Evolutionary conservation across 257 asterid genomes (phyloP).

Genomic region (Plantago ovata): DNA sequence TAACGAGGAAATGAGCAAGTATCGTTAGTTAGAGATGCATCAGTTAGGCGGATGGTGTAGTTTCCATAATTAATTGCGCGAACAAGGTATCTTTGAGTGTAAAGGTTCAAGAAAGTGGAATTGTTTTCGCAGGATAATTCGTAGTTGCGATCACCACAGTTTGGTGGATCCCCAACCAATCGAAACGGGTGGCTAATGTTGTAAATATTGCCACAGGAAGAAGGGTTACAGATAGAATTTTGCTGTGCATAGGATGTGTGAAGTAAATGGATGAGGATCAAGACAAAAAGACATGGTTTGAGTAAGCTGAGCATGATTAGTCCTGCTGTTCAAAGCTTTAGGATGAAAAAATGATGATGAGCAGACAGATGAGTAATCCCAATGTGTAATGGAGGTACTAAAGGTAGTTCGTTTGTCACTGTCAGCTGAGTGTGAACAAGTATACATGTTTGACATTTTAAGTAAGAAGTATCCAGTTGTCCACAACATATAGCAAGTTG

Average conservation of each 20-base stretch:
- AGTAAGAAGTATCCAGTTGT: too few relatives aligned
- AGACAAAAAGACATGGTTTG: conserved; percentile 1
- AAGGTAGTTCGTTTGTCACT: too few relatives aligned
- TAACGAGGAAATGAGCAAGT: conserved; percentile 16
- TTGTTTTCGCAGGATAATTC: conserved; percentile 33
- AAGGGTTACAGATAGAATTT: conserved; percentile 8
- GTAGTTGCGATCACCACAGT: conserved; percentile 34
- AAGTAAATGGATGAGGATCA: conserved; percentile 5
- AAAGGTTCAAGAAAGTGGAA: conserved; percentile 14
- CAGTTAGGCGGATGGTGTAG: conserved; percentile 25
- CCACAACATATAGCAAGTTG: too few relatives aligned
- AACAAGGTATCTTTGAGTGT: conserved; percentile 21
- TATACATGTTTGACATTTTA: too few relatives aligned
- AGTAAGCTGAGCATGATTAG: conserved; percentile 15
- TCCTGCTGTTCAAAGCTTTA: too few relatives aligned
- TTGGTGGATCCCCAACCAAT: conserved; percentile 32
- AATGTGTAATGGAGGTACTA: too few relatives aligned
- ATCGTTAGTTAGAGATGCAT: conserved; percentile 19
- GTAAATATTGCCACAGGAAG: conserved; percentile 34
- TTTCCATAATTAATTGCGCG: conserved; percentile 26
- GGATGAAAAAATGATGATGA: too few relatives aligned
- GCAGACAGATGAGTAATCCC: too few relatives aligned
- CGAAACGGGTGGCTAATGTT: conserved; percentile 38
- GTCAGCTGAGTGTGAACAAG: too few relatives aligned
- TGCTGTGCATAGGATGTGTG: conserved; percentile 12